Evolutionary conservation across 2,329 filamentous ascomycete genomes (phyloP), one percentile per base, ranked within the genome.

Genomic region (Epichloe coenophiala): DNA sequence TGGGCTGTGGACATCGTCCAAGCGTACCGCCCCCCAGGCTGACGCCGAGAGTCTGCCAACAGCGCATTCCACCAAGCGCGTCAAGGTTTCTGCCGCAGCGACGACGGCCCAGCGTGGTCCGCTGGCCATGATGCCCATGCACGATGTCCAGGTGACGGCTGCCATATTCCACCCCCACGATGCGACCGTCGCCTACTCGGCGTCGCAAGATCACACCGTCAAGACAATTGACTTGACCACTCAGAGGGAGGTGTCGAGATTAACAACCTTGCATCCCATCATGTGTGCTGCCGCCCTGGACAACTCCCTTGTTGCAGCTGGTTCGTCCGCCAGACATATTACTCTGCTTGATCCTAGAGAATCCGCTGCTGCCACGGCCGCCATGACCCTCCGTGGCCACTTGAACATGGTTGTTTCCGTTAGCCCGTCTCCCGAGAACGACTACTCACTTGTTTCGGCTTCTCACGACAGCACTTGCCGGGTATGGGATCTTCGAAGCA

Each of bases 151-250:
- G 43, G 88, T 90, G 43, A 87, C 86, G 1, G 85, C 84, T 49
- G 86, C 84, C 38, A 76, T 88, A 45, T 97, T 98, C 72, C 88
- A 95, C 67, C 84, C 84, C 4, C 76, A 80, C 49, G 91, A 97
- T 68, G 70, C 82, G 11, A 95, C 88, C 13, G 88, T 96, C 40
- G 91, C 86, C 45, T 97, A 98, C 73, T 91, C 88, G 1, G 81
- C 83, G 21, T 95, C 89, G 17, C 86, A 87, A 71, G 94, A 98
- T 71, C 90, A 95, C 73, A 86, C 86, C 1, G 73, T 97, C 58
- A 84, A 84, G 56, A 97, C 93, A 0, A 86, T 95, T 71, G 93
- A 98, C 71, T 76, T 98, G 45, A 83, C 89, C 0, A 96, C 91
- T 1, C 75, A 80, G 50, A 72, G 75, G 31, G 78, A 87, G 53